phyloP scores from a whole-genome alignment of 2,329 filamentous ascomycete genomes.

The Epichloe sibirici region DNA sequence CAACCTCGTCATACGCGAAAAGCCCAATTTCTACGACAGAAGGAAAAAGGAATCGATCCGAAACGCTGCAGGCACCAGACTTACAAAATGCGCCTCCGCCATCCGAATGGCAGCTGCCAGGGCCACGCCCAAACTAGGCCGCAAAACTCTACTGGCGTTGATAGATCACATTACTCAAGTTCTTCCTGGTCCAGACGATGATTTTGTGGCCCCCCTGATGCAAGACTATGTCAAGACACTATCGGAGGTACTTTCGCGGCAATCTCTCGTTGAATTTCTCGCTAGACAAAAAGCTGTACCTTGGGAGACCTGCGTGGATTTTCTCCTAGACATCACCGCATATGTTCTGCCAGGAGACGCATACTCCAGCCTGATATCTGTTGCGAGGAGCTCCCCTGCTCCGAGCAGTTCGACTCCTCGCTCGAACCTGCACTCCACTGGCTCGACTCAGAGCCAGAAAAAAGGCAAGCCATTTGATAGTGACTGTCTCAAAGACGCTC shows the following conservation, averaged over 20 bases:
- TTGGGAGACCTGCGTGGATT: slow-evolving; percentile 59
- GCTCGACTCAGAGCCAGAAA: slow-evolving; percentile 20
- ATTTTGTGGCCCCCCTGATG: slow-evolving; percentile 57
- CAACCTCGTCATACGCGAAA: slow-evolving; percentile 53
- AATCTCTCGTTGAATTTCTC: slow-evolving; percentile 71
- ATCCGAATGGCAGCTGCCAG: slow-evolving; percentile 61
- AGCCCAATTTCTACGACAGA: slow-evolving; percentile 46
- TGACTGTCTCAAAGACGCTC: slow-evolving; percentile 23
- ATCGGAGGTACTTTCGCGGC: slow-evolving; percentile 54
- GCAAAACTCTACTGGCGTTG: slow-evolving; percentile 66
- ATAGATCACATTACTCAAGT: slow-evolving; percentile 73
- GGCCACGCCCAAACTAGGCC: slow-evolving; percentile 54
- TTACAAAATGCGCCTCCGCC: slow-evolving; percentile 58
- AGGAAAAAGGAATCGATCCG: slow-evolving; percentile 34
- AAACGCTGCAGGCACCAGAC: slow-evolving; percentile 38
- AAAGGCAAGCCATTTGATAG: slow-evolving; percentile 16
- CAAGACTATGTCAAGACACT: slow-evolving; percentile 72
- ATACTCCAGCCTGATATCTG: slow-evolving; percentile 8
- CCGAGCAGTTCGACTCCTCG: slow-evolving; percentile 22
- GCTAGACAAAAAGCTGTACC: slow-evolving; percentile 39
- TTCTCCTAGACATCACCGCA: slow-evolving; percentile 54
- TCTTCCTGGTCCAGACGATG: slow-evolving; percentile 47
- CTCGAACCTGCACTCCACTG: slow-evolving; percentile 18
- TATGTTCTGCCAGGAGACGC: slow-evolving; percentile 31
- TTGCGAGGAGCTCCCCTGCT: slow-evolving; percentile 30